These are phyloP conservation scores for Andrographis paniculata DNA, from an alignment of 305 asterid species.

Conservation along the genomic window DNA sequence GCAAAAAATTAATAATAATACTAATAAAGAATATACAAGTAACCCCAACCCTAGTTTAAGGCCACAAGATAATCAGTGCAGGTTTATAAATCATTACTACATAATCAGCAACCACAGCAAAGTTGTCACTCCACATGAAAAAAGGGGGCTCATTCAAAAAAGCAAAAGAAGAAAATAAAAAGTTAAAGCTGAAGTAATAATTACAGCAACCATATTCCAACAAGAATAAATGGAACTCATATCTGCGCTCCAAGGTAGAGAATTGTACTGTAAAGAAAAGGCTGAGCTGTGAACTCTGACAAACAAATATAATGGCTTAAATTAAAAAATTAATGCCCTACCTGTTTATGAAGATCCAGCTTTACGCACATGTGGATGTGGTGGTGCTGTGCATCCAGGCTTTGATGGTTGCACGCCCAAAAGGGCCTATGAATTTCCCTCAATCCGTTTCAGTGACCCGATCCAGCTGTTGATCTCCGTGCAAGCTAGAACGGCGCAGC, in stretches of 20 bases:
- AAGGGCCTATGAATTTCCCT: no score
- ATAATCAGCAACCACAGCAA: no score
- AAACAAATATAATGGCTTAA: slow-evolving; percentile 27
- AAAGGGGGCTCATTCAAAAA: slow-evolving; percentile 23
- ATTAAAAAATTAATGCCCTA: slow-evolving; percentile 20
- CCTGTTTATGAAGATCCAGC: slow-evolving; percentile 4
- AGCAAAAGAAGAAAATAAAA: slow-evolving; percentile 23
- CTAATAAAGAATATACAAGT: no score
- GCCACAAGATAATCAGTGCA: no score
- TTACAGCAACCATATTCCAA: slow-evolving; percentile 70
- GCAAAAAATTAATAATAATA: no score
- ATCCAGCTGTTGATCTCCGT: slow-evolving; percentile 21
- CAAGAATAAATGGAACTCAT: slow-evolving; percentile 41
- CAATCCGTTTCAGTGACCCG: slow-evolving; percentile 33
- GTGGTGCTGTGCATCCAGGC: background rate
- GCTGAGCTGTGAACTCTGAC: slow-evolving; percentile 29
- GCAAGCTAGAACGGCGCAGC: slow-evolving; percentile 12
- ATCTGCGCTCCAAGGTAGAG: slow-evolving; percentile 20
- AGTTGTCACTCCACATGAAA: slow-evolving; percentile 9
- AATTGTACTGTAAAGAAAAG: slow-evolving; percentile 14
- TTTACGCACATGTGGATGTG: background rate
- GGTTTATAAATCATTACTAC: no score
- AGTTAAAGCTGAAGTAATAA: slow-evolving; percentile 53
- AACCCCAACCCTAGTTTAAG: no score
- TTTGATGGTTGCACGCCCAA: no score